Base-by-base conservation (phyloP, 768 basidiomycete genomes). In the Leccinum barrowsii region DNA sequence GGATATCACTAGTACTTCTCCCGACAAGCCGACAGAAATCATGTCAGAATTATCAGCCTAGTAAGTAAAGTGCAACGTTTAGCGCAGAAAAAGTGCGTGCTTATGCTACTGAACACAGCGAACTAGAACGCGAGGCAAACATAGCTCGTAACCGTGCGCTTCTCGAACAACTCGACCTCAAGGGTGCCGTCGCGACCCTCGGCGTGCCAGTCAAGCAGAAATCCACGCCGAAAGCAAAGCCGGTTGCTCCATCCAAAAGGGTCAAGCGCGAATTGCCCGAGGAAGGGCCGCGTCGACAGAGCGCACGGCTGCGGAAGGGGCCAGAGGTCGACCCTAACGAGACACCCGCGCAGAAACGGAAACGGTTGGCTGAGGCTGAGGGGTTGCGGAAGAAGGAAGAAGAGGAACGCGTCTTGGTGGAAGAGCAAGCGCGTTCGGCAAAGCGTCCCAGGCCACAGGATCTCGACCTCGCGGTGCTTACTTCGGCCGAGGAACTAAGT, bases 111-210 rank as follows among this genome's bases (percentile, higher is more conserved):
- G 4, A 0, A 17, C 35, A 44, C 56, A 84, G 83, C 46, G 91
- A 92, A 73, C 74, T 80, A 21, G 87, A 91, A 63, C 85, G 91
- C 19, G 85, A 89, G 68, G 86, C 84, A 8, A 93, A 91, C 65
- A 91, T 93, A 48, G 90, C 88, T 12, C 82, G 88, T 52, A 94
- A 94, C 68, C 85, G 83, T 46, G 86, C 83, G 3, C 76, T 92
- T 8, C 77, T 94, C 37, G 85, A 89, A 62, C 74, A 90, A 66
- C 80, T 93, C 17, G 83, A 89, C 17, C 77, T 90, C 32, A 80
- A 82, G 64, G 81, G 82, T 63, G 83, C 82, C 2, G 78, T 79
- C 37, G 72, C 76, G 5, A 70, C 75, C 15, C 75, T 89, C 7
- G 78, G 79, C 19, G 65, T 83, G 10, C 69, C 78, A 10, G 73